Evolutionary conservation across 2,329 filamentous ascomycete species (phyloP), one percentile per base, ranked within the genome.

Genomic region (Simplicillium aogashimaense): DNA sequence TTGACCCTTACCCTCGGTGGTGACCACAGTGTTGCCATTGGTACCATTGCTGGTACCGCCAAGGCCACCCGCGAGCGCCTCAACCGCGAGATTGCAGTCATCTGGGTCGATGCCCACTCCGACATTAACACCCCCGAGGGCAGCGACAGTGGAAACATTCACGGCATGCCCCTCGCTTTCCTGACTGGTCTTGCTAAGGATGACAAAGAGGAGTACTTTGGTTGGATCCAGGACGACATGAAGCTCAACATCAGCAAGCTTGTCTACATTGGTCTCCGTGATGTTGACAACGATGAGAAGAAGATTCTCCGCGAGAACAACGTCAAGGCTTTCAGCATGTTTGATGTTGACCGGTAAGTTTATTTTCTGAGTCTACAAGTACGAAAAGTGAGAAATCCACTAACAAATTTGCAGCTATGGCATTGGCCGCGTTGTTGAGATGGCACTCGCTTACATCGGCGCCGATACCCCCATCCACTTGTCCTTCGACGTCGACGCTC

Each of bases 261-360:
- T 44, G 92, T 98, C 29, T 98, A 98, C 65, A 98, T 98, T 58
- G 92, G 89, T 28, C 71, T 98, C 54, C 75, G 92, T 33, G 92
- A 97, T 57, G 88, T 97, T 25, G 92, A 98, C 59, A 64, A 76
- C n/a, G 86, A 80, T 33, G 92, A 98, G 79, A 97, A 95, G 81
- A 76, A 80, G 66, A 86, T 95, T 45, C 68, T 98, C 47, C 75
- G 82, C 43, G 86, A 97, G 49, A 71, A 97, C 55, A 82, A 83
- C 33, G 92, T 98, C 69, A 90, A 86, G 70, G 90, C 90, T 4
- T 98, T 97, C 57, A 90, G 83, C 66, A 98, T 98, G 92, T 92
- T 95, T 59, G 92, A 98, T 58, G 84, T 98, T 61, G 92, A 98
- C 64, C 75, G 78, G 83, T 87, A 68, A 53, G 74, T 57, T 37